Conservation (phyloP, 495 filamentous ascomycete genomes). For the Penicillium fimorum region DNA sequence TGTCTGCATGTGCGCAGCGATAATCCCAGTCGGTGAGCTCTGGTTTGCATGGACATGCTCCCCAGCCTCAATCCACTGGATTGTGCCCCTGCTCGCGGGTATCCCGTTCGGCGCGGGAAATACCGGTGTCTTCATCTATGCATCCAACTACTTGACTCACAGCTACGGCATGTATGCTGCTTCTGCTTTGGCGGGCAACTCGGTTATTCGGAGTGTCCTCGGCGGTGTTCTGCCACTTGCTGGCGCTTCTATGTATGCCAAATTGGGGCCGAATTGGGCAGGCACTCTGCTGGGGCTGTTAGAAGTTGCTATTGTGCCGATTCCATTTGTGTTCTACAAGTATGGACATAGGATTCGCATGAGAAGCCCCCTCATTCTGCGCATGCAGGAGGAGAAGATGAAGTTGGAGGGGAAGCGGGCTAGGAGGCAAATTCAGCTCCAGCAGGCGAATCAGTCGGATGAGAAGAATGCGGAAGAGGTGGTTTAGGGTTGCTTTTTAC, state of each 20-base stretch:
- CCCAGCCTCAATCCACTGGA: slow-evolving; percentile 70
- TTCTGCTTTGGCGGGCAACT: slow-evolving; percentile 73
- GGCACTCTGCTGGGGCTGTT: slow-evolving; percentile 71
- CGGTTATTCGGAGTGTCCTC: slow-evolving; percentile 63
- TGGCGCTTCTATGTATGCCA: slow-evolving; percentile 67
- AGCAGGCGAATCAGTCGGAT: background rate
- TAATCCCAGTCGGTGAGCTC: slow-evolving; percentile 70
- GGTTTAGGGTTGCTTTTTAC: slow-evolving; percentile 1
- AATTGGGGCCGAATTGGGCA: slow-evolving; percentile 74
- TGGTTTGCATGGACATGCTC: slow-evolving; percentile 81
- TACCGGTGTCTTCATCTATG: slow-evolving; percentile 75
- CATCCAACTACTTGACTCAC: slow-evolving; percentile 71
- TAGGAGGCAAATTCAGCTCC: slow-evolving; percentile 8
- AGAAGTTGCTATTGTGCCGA: slow-evolving; percentile 69
- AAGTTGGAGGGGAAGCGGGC: slow-evolving; percentile 52
- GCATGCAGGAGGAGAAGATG: slow-evolving; percentile 69
- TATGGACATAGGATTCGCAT: slow-evolving; percentile 69
- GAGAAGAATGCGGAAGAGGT: slow-evolving; percentile 16
- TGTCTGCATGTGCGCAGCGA: slow-evolving; percentile 65
- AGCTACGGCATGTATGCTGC: slow-evolving; percentile 79
- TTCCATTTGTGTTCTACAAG: slow-evolving; percentile 75
- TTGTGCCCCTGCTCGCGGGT: slow-evolving; percentile 70
- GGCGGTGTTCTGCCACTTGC: slow-evolving; percentile 74
- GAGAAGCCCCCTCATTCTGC: slow-evolving; percentile 62
- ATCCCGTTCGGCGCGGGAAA: slow-evolving; percentile 80